phyloP scores from a whole-genome alignment of 148 eudicot genomes.

The Selenicereus undatus region DNA sequence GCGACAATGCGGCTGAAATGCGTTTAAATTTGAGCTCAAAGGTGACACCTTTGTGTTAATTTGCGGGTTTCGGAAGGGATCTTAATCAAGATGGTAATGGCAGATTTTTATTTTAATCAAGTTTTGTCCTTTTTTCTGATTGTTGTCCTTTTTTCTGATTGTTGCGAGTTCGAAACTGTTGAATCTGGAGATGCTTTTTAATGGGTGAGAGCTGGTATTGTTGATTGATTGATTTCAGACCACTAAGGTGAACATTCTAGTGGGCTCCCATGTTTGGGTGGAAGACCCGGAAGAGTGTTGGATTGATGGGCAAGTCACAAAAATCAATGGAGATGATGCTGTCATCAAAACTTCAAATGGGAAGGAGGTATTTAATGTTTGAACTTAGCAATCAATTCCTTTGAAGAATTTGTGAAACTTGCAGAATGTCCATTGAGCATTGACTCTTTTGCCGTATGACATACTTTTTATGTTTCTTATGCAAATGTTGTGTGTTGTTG shows the following conservation, averaged over 20 bases:
- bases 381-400: not conserved
- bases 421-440: too few species aligned
- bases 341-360: conserved; percentile 39
- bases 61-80: not conserved
- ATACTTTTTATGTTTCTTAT: not conserved
- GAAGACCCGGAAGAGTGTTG: conserved; percentile 41
- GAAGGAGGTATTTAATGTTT: conserved; percentile 27
- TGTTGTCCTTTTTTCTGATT: not conserved
- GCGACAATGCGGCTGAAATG: conserved; percentile 12
- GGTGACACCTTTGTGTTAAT: not conserved
- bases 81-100: conserved; percentile 18
- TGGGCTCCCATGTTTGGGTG: conserved; percentile 44
- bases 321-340: conserved; percentile 38
- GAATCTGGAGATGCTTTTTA: too few species aligned
- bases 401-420: not conserved
- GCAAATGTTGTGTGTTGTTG: not conserved
- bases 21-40: not conserved
- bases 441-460: not conserved
- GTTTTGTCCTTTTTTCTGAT: not conserved
- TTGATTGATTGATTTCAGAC: conserved; percentile 29
- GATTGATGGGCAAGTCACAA: conserved; percentile 40
- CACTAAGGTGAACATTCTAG: conserved; percentile 31
- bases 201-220: too few species aligned
- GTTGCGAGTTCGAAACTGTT: too few species aligned
- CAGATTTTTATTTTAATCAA: not conserved